phyloP scores from a whole-genome alignment of 768 basidiomycete genomes.

The Suillus hirtellus region DNA sequence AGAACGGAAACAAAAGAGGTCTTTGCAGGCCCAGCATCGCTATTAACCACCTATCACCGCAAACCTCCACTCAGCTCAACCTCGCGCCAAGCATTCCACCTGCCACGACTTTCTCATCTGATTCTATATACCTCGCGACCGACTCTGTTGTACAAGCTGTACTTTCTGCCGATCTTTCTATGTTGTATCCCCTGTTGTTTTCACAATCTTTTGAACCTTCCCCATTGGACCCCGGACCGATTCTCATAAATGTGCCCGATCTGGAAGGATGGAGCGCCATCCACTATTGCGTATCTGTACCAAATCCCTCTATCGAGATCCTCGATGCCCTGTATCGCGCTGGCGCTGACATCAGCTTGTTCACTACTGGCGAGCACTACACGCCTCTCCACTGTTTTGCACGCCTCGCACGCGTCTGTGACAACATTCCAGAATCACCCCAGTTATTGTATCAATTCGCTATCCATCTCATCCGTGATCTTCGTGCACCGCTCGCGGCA shows the following conservation, averaged over 20 bases:
- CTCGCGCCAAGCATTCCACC: slow-evolving; percentile 33
- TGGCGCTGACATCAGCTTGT: slow-evolving; percentile 72
- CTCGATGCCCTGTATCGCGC: slow-evolving; percentile 74
- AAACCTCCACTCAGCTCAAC: slow-evolving; percentile 18
- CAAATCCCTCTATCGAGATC: slow-evolving; percentile 56
- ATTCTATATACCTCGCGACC: slow-evolving; percentile 44
- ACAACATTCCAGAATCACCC: slow-evolving; percentile 35
- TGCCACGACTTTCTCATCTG: slow-evolving; percentile 36
- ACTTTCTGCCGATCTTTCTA: slow-evolving; percentile 47
- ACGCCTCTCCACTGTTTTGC: slow-evolving; percentile 73
- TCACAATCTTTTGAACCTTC: slow-evolving; percentile 45
- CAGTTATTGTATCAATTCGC: slow-evolving; percentile 55
- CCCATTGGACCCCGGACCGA: slow-evolving; percentile 36
- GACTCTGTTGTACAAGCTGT: slow-evolving; percentile 58
- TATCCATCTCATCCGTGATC: slow-evolving; percentile 67
- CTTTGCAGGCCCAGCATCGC: slow-evolving; percentile 27
- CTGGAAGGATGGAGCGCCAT: slow-evolving; percentile 70
- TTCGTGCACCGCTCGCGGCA: slow-evolving; percentile 68
- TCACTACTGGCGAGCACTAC: slow-evolving; percentile 62
- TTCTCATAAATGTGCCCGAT: slow-evolving; percentile 71
- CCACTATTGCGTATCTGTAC: slow-evolving; percentile 63
- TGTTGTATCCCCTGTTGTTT: slow-evolving; percentile 58
- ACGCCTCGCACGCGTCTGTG: slow-evolving; percentile 33
- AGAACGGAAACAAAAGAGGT: slow-evolving; percentile 34
- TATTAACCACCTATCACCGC: slow-evolving; percentile 28